Percentiles rank a stretch among this genome's conserved stretches.
Conservation (phyloP, 371 early-diverging fungal species). For the Mucor racemosus region DNA sequence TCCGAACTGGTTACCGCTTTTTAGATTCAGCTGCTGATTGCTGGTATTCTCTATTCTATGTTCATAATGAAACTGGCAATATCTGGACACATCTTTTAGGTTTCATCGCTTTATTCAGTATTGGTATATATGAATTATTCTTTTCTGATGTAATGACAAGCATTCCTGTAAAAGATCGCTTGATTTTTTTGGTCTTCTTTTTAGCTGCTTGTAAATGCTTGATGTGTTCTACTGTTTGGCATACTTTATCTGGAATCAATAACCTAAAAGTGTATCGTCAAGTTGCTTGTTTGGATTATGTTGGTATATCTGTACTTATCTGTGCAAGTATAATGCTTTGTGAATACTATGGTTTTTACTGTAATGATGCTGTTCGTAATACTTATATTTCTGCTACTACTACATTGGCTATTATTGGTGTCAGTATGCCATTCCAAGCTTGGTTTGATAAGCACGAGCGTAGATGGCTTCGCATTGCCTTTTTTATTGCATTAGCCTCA, state of each 20-base stretch:
- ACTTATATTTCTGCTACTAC: constrained; percentile 67
- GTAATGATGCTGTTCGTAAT: constrained; percentile 63
- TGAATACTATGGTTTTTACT: constrained; percentile 78
- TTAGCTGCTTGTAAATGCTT: constrained; percentile 73
- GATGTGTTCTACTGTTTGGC: constrained; percentile 77
- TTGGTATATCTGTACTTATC: constrained; percentile 80
- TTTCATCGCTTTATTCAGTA: constrained; percentile 59
- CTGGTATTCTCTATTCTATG: constrained; percentile 67
- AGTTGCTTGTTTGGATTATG: constrained; percentile 79
- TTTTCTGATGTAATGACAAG: constrained; percentile 53
- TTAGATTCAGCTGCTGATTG: constrained; percentile 69
- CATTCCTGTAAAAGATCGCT: constrained; percentile 56
- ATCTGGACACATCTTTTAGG: constrained; percentile 84
- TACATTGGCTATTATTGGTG: constrained; percentile 47
- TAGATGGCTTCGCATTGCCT: constrained; percentile 53
- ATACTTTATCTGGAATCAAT: constrained; percentile 71
- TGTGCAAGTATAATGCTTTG: constrained; percentile 67
- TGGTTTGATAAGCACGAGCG: constrained; percentile 53
- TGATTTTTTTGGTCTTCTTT: constrained; percentile 64
- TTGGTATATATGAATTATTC: constrained; percentile 56
- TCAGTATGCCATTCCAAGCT: constrained; percentile 50
- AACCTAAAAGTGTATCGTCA: constrained; percentile 61
- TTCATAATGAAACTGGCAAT: constrained; percentile 89
- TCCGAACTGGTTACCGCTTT: constrained; percentile 75
- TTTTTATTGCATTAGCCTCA: constrained; percentile 63